Conservation (phyloP, 768 basidiomycete genomes). For the Suillus placidus region DNA sequence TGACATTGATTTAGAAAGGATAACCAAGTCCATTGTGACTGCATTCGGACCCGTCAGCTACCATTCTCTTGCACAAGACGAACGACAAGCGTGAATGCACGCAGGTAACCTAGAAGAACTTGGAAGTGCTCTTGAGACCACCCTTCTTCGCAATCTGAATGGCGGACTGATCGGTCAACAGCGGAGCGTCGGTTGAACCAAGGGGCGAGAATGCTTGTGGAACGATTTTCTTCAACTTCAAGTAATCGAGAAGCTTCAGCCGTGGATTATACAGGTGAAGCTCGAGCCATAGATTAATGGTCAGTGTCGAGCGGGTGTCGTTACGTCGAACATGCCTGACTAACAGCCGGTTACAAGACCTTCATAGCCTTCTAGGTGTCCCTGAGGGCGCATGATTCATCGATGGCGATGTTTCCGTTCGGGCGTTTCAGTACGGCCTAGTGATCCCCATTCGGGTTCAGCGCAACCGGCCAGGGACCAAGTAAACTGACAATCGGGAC, state of each 20-base stretch:
- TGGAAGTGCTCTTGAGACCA: constrained; percentile 45
- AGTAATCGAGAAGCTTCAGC: constrained; percentile 62
- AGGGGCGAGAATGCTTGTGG: constrained; percentile 83
- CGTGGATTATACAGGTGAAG: constrained; percentile 78
- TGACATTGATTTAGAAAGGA: constrained; percentile 79
- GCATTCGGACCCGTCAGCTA: constrained; percentile 13
- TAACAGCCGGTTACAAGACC: no score
- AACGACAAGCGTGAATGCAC: constrained; percentile 37
- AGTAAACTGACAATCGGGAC: constrained; percentile 47
- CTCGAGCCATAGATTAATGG: constrained; percentile 53
- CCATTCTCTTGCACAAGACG: background rate
- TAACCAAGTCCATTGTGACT: constrained; percentile 66
- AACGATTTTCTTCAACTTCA: constrained; percentile 66
- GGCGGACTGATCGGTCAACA: constrained; percentile 65
- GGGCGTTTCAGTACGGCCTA: constrained; percentile 57
- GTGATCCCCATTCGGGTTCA: constrained; percentile 71
- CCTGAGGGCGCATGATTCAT: constrained; percentile 62
- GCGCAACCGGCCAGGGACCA: constrained; percentile 77
- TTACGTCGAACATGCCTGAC: constrained; percentile 39
- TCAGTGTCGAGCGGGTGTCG: background rate
- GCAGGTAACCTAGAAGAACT: constrained; percentile 64
- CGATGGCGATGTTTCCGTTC: constrained; percentile 67
- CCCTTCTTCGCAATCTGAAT: constrained; percentile 61
- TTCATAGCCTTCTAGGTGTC: constrained; percentile 90
- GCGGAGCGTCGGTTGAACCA: constrained; percentile 65